Conservation (phyloP, 768 basidiomycete species). For the Cyclocybe cylindracea region DNA sequence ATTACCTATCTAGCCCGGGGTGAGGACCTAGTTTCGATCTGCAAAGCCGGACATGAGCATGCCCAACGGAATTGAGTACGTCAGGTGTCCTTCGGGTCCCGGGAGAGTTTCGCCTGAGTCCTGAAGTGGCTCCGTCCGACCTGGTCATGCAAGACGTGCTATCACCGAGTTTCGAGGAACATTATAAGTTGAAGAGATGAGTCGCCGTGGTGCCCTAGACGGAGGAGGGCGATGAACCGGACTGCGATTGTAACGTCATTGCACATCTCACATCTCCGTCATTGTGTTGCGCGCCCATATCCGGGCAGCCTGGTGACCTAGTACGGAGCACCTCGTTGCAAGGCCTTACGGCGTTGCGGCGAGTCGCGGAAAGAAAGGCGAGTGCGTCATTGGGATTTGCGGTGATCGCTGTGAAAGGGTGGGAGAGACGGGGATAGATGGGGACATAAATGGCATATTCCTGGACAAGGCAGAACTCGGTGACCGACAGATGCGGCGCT, state of each 20-base stretch:
- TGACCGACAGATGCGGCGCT: constrained; percentile 32
- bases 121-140: constrained; percentile 16
- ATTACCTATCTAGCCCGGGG: constrained; percentile 7
- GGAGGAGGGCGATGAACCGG: not conserved
- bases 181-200: too few relatives aligned
- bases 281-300: constrained; percentile 6
- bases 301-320: not conserved
- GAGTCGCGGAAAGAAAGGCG: not conserved
- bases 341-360: not conserved
- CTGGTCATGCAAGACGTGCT: constrained; percentile 8
- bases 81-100: constrained; percentile 11
- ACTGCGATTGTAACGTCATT: not conserved
- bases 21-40: constrained; percentile 1
- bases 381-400: not conserved
- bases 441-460: not conserved
- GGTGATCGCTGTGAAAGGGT: not conserved
- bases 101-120: not conserved
- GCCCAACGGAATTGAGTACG: constrained; percentile 4
- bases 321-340: constrained; percentile 3
- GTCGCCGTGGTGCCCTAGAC: constrained; percentile 6
- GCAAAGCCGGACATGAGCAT: constrained; percentile 7
- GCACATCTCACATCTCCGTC: constrained; percentile 5
- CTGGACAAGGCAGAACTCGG: too few relatives aligned
- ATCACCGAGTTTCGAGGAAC: constrained; percentile 2
- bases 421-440: not conserved